Percentiles rank a stretch among this genome's conserved stretches.
These are phyloP conservation scores for Arthrocladium fulminans DNA, from an alignment of 2,329 filamentous ascomycete species.

Conservation along the genomic window DNA sequence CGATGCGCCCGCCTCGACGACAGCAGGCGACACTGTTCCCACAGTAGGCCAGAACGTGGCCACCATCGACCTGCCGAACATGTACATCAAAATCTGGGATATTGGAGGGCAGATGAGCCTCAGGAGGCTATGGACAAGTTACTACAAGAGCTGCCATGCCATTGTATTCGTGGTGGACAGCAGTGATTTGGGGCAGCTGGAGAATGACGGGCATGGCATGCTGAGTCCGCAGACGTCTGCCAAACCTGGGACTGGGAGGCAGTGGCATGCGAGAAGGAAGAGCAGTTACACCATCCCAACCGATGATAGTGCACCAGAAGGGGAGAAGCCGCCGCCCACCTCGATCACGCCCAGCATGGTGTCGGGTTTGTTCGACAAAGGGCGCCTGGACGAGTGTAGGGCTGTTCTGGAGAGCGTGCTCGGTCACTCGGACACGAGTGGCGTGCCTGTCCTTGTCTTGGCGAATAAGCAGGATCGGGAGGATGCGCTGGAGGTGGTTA, in stretches of 20 bases:
- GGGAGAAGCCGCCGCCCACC: conserved; percentile 27
- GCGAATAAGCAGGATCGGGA: conserved; percentile 98
- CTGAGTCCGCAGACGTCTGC: not conserved
- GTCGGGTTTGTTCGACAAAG: conserved; percentile 24
- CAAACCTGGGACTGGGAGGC: not conserved
- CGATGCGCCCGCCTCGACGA: conserved; percentile 45
- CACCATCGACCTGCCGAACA: conserved; percentile 79
- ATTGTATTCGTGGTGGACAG: conserved; percentile 98
- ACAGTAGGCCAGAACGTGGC: conserved; percentile 96
- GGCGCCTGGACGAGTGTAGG: conserved; percentile 77
- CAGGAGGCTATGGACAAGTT: conserved; percentile 87
- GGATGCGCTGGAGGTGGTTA: conserved; percentile 92
- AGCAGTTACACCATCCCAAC: conserved; percentile 23
- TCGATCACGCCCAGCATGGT: conserved; percentile 27
- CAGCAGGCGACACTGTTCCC: conserved; percentile 74
- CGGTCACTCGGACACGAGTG: conserved; percentile 76
- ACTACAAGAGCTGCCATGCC: conserved; percentile 88
- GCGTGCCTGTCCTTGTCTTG: conserved; percentile 81
- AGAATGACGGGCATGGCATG: conserved; percentile 51
- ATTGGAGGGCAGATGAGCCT: conserved; percentile 87
- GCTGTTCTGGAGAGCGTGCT: conserved; percentile 84
- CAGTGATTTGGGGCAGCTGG: conserved; percentile 67
- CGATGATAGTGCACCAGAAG: conserved; percentile 16
- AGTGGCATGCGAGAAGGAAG: conserved; percentile 21
- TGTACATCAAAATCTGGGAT: conserved; percentile 98